Base-by-base conservation (phyloP, 2,329 filamentous ascomycete species). In the Penicillium brevicompactum region DNA sequence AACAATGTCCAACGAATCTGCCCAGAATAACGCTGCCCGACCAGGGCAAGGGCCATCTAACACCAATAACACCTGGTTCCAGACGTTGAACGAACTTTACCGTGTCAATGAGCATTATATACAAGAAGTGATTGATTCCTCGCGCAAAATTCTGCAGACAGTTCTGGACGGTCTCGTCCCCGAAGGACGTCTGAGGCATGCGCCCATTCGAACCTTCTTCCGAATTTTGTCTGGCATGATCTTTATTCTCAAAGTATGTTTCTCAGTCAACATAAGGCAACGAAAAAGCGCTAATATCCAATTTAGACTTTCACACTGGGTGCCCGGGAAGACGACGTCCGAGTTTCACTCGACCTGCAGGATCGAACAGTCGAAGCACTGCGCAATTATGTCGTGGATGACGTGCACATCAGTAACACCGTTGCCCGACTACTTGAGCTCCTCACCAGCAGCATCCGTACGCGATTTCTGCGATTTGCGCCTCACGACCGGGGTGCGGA, bases 211-310 rank as follows among this genome's bases (percentile, higher is more conserved):
- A 34, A 86, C 85, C 0, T 87, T 84, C 65, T 87, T 87, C 72
- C 81, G 85, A 53, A 85, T 87, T 57, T 78, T 87, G 45, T 84
- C 82, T 11, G 84, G 84, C 7, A 83, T 85, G 66, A 86, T 87
- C 64, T 87, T 87, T 59, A 79, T 87, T 21, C 76, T 87, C 40
- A 88, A 88, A 71, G 80, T 81, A 72, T 48, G 69, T 47, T 40
- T 37, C 4, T 7, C 18, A 9, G 4, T 16, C 44, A n/a, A 7
- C 31, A n/a, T 54, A 47, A 13, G 11, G 6, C 6, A 5, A 16
- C 42, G 34, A 1, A 14, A 47, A 7, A 42, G n/a, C 10, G n/a
- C 30, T 30, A 22, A 55, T 21, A 2, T 24, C 30, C 44, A 5
- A 37, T 18, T 27, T 55, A 81, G 76, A 86, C 84, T 0, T 87